Evolutionary conservation across 2,329 filamentous ascomycete genomes (phyloP).

Genomic region (Diaporthe eres): DNA sequence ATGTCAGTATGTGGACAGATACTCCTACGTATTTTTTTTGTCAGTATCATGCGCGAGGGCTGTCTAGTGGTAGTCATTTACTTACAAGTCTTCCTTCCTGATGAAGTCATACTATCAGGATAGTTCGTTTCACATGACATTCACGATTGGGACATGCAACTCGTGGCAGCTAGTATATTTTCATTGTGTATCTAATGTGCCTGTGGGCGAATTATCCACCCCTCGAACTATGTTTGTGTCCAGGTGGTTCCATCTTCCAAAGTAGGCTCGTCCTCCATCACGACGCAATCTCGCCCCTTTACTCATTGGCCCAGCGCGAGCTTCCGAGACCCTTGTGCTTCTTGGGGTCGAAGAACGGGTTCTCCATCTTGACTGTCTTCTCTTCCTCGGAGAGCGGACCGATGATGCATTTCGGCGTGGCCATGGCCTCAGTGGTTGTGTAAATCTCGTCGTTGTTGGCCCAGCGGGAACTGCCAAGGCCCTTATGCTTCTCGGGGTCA

Average conservation of each 20-base stretch:
- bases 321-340: background rate
- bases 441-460: background rate
- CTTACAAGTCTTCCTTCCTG: too few relatives aligned
- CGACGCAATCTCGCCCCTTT: too few relatives aligned
- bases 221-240: too few relatives aligned
- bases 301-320: background rate
- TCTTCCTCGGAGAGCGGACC: background rate
- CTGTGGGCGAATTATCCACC: too few relatives aligned
- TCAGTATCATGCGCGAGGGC: background rate
- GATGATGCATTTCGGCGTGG: background rate
- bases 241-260: too few relatives aligned
- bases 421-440: background rate
- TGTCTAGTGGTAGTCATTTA: background rate
- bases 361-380: background rate
- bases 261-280: too few relatives aligned
- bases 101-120: too few relatives aligned
- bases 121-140: background rate
- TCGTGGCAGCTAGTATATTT: background rate
- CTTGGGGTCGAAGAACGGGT: background rate
- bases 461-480: background rate
- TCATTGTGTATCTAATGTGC: background rate
- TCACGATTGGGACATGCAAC: background rate
- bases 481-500: background rate
- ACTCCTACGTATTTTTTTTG: background rate
- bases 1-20: background rate